These are phyloP conservation scores for Musa schizocarpa DNA, from an alignment of 176 grass and related monocot species.

Conservation along the genomic window DNA sequence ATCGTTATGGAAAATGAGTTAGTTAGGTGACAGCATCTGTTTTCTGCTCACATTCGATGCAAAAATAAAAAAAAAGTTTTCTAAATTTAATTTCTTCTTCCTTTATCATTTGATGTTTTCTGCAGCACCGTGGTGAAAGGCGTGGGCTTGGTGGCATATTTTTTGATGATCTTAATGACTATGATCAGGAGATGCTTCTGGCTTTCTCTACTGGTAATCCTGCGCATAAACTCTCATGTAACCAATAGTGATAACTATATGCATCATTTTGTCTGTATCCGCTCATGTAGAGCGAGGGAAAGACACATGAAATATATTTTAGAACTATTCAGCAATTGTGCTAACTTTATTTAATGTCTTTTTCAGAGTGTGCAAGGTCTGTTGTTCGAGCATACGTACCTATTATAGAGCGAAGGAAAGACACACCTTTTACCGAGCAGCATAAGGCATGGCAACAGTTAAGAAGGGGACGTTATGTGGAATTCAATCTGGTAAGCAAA, in stretches of 20 bases:
- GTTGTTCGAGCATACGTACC: slow-evolving; percentile 89
- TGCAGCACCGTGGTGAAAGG: slow-evolving; percentile 80
- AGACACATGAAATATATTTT: too few relatives aligned
- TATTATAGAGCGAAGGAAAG: slow-evolving; percentile 75
- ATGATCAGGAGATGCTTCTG: slow-evolving; percentile 98
- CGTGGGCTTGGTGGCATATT: slow-evolving; percentile 97
- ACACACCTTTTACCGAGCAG: slow-evolving; percentile 75
- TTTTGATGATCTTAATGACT: slow-evolving; percentile 90
- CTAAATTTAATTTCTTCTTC: neutral
- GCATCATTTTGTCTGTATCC: neutral
- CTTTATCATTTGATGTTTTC: slow-evolving; percentile 1
- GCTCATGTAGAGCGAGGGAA: neutral
- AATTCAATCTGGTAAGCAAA: slow-evolving; percentile 79
- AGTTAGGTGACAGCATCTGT: neutral
- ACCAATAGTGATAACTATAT: too few relatives aligned
- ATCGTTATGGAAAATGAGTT: neutral
- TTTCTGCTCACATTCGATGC: too few relatives aligned
- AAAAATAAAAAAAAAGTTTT: too few relatives aligned
- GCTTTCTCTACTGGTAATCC: slow-evolving; percentile 65
- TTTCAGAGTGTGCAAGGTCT: slow-evolving; percentile 73
- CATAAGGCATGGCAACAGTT: slow-evolving; percentile 95
- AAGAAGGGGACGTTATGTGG: slow-evolving; percentile 87
- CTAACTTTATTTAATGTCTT: neutral
- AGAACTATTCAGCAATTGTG: neutral
- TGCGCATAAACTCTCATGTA: neutral